phyloP scores from a whole-genome alignment of 2,329 filamentous ascomycete species.

The Penicillium sp. region DNA sequence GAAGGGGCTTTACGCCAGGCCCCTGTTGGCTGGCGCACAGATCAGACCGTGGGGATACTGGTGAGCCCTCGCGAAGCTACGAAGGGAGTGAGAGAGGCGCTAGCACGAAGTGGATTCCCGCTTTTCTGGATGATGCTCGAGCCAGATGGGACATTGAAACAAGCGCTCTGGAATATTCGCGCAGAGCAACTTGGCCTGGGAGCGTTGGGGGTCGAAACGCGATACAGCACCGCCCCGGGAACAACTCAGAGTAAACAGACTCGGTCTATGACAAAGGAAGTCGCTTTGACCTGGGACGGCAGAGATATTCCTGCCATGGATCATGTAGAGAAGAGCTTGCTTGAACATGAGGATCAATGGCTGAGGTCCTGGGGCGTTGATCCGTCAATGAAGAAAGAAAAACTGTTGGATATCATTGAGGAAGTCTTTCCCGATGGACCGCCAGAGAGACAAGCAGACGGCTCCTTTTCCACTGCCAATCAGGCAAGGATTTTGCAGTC shows the following conservation, averaged over 20 bases:
- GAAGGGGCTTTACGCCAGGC: constrained; percentile 67
- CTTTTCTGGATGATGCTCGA: constrained; percentile 57
- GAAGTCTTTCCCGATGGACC: constrained; percentile 22
- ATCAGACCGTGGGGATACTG: constrained; percentile 63
- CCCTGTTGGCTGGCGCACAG: constrained; percentile 64
- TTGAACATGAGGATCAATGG: constrained; percentile 23
- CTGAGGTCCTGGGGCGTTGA: constrained; percentile 23
- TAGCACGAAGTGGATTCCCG: constrained; percentile 62
- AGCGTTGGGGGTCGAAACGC: constrained; percentile 34
- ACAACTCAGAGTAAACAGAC: constrained; percentile 1
- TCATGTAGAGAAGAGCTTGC: constrained; percentile 23
- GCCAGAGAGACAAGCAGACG: constrained; percentile 3
- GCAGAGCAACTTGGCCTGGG: constrained; percentile 36
- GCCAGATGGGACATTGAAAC: constrained; percentile 32
- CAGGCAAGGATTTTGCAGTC: constrained; percentile 16
- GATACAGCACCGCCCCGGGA: constrained; percentile 21
- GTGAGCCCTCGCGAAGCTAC: constrained; percentile 66
- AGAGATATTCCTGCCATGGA: constrained; percentile 31
- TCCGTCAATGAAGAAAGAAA: constrained; percentile 13
- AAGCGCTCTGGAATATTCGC: constrained; percentile 42
- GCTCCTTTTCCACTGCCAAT: constrained; percentile 18
- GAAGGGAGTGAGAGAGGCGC: constrained; percentile 67
- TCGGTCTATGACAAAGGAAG: constrained; percentile 18
- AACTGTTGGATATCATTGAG: constrained; percentile 26
- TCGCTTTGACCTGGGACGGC: constrained; percentile 34